A percentile compares a stretch with the other conserved stretches of the same genome.
phyloP scores from a whole-genome alignment of 2,329 filamentous ascomycete genomes.

The Coniochaeta sp. region DNA sequence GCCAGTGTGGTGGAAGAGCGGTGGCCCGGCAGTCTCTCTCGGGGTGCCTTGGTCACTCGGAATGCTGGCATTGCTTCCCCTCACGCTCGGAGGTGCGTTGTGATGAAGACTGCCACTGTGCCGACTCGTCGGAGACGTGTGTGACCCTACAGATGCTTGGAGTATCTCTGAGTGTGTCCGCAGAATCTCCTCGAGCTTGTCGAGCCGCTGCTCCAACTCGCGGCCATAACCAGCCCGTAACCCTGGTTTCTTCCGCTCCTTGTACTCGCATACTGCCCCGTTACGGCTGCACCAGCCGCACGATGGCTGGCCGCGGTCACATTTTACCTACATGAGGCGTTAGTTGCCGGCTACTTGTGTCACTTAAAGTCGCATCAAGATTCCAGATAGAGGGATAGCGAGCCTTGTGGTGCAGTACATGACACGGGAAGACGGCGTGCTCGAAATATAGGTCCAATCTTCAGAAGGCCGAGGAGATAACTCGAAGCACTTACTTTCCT shows the following conservation, averaged over 20 bases:
- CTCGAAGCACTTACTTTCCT: conserved; percentile 54
- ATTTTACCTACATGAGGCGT: conserved; percentile 50
- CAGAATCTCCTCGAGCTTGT: conserved; percentile 61
- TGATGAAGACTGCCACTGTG: conserved; percentile 10
- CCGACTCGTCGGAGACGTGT: conserved; percentile 22
- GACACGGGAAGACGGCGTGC: not conserved
- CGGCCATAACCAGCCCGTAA: conserved; percentile 62
- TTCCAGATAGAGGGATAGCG: not conserved
- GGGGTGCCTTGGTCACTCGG: conserved; percentile 51
- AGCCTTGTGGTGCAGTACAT: not conserved
- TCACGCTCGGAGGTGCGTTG: conserved; percentile 32
- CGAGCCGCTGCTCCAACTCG: conserved; percentile 65
- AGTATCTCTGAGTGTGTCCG: conserved; percentile 60
- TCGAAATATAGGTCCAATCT: not conserved
- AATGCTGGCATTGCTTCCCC: conserved; percentile 42
- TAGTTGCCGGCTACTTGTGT: conserved; percentile 2
- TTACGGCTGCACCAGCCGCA: conserved; percentile 64
- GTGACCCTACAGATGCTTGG: conserved; percentile 42
- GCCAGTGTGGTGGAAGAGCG: conserved; percentile 37
- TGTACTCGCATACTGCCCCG: conserved; percentile 57
- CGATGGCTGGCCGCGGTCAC: conserved; percentile 67
- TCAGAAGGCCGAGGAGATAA: not conserved
- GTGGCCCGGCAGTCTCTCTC: conserved; percentile 30
- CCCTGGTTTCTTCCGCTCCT: conserved; percentile 61
- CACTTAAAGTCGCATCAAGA: not conserved